These are phyloP conservation scores for Pseudocercospora pini-densiflorae DNA, from an alignment of 2,329 filamentous ascomycete species.

Conservation along the genomic window DNA sequence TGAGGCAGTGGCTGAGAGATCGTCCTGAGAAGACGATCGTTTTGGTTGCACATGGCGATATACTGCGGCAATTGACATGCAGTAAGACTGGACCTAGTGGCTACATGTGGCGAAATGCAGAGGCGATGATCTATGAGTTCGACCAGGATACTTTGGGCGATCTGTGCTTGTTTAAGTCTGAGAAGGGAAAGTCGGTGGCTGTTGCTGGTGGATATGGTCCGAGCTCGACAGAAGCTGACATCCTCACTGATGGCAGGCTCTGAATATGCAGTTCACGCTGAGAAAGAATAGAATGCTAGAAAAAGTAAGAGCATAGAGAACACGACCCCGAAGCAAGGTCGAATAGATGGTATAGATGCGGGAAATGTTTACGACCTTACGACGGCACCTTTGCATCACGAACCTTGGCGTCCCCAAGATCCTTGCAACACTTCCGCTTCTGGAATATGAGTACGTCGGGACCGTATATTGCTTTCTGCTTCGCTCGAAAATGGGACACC, in stretches of 20 bases:
- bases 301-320: neutral
- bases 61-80: constrained; percentile 37
- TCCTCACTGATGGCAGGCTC: constrained; percentile 23
- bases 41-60: constrained; percentile 41
- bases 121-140: constrained; percentile 36
- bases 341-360: neutral
- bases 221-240: constrained; percentile 36
- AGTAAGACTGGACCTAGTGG: constrained; percentile 28
- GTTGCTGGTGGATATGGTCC: constrained; percentile 40
- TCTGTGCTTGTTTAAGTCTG: constrained; percentile 35
- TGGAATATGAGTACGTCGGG: neutral
- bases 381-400: neutral
- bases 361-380: neutral
- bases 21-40: constrained; percentile 40
- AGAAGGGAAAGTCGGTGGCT: constrained; percentile 32
- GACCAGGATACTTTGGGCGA: constrained; percentile 33
- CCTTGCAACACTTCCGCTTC: neutral
- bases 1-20: constrained; percentile 37
- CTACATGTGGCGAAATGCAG: constrained; percentile 41
- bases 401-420: neutral
- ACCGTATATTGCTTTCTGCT: neutral
- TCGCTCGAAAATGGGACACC: too few relatives aligned
- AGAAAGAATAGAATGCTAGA: neutral
- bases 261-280: too few relatives aligned
- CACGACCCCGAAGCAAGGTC: neutral